Conservation (phyloP, 805 yeast genomes). For the Metschnikowia lachancei region DNA sequence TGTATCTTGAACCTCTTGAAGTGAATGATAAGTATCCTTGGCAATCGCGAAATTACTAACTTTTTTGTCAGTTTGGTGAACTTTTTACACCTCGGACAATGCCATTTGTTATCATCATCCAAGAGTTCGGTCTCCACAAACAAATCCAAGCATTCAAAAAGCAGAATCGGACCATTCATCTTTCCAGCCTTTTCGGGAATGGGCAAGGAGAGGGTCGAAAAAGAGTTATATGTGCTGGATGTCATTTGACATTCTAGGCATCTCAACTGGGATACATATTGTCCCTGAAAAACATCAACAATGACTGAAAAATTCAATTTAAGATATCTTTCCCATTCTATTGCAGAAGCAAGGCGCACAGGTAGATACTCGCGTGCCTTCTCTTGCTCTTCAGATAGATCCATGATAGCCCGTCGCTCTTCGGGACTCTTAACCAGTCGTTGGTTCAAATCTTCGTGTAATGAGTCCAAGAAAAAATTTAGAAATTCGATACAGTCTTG, state of each 20-base stretch:
- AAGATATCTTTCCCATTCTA: conserved; percentile 89
- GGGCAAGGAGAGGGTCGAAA: conserved; percentile 76
- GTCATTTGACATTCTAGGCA: conserved; percentile 73
- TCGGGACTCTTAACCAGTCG: conserved; percentile 34
- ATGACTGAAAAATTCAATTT: conserved; percentile 75
- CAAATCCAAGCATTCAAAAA: conserved; percentile 70
- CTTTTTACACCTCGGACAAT: conserved; percentile 70
- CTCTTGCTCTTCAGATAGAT: conserved; percentile 61
- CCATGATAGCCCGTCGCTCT: conserved; percentile 43
- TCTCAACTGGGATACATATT: conserved; percentile 71
- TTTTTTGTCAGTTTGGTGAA: conserved; percentile 65
- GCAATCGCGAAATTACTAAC: conserved; percentile 72
- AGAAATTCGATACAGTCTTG: conserved; percentile 86
- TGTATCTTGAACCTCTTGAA: conserved; percentile 69
- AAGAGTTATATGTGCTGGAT: conserved; percentile 84
- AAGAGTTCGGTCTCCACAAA: conserved; percentile 73
- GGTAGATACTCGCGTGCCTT: conserved; percentile 67
- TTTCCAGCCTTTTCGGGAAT: conserved; percentile 51
- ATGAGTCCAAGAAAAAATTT: conserved; percentile 67
- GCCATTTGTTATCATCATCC: conserved; percentile 80
- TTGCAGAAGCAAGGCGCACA: conserved; percentile 74
- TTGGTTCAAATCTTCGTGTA: conserved; percentile 84
- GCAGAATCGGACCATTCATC: conserved; percentile 23
- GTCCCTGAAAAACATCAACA: conserved; percentile 86
- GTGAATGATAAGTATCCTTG: conserved; percentile 76